Conservation (phyloP, 495 filamentous ascomycete species). For the Podospora tetraspora region DNA sequence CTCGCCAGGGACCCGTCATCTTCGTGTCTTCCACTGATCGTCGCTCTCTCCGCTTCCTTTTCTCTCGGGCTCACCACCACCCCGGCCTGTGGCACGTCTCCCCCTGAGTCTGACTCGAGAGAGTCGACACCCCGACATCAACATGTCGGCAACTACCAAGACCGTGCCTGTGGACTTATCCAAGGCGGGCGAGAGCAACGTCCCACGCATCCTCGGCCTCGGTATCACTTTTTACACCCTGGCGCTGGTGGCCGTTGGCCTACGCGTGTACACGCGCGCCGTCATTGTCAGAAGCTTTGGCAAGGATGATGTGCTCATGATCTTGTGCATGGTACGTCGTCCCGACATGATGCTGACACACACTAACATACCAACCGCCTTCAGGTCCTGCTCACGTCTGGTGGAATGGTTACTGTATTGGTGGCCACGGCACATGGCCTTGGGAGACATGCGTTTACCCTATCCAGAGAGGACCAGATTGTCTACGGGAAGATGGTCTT, state of each 20-base stretch:
- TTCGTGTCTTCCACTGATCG: not conserved
- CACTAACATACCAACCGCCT: not conserved
- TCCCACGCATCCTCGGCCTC: not conserved
- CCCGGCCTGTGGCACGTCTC: not conserved
- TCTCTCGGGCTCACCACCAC: not conserved
- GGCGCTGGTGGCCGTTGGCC: not conserved
- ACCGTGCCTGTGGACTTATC: not conserved
- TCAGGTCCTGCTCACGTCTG: not conserved
- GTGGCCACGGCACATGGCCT: not conserved
- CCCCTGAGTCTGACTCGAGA: too few species aligned
- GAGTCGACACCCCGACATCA: not conserved
- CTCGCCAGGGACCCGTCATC: not conserved
- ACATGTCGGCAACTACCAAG: conserved; percentile 1
- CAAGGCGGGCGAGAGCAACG: not conserved
- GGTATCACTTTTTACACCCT: not conserved
- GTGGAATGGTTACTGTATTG: not conserved
- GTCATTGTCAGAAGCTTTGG: not conserved
- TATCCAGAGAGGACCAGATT: not conserved
- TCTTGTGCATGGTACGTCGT: not conserved
- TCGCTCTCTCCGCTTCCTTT: not conserved
- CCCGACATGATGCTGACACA: too few species aligned
- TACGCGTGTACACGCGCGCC: not conserved
- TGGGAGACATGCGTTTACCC: not conserved
- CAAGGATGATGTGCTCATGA: not conserved
- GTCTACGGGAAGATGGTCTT: conserved; percentile 1